Percentiles rank a stretch among this genome's conserved stretches.
Evolutionary conservation across 1,284 basidiomycete genomes (phyloP).

Genomic region (Fomitopsis pinicola): DNA sequence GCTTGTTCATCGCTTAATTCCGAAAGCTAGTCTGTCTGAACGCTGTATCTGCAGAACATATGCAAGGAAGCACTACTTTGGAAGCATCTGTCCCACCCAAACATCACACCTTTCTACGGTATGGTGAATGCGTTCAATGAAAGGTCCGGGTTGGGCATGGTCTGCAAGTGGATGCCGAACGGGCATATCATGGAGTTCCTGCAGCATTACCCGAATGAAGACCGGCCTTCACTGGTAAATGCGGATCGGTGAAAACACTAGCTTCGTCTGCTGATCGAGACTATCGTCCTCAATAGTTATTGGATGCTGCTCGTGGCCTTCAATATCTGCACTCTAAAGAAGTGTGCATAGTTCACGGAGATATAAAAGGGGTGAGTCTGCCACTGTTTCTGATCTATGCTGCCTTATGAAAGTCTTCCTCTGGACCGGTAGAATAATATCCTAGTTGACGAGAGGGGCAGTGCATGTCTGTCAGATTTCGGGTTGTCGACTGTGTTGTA

Average conservation of each 20-base stretch:
- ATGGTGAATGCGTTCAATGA: neutral
- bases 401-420: no score
- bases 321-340: neutral
- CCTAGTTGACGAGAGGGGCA: no score
- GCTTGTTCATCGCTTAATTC: neutral
- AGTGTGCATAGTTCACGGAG: neutral
- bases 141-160: neutral
- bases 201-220: neutral
- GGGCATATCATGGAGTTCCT: neutral
- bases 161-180: neutral
- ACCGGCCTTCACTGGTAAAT: neutral
- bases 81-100: neutral
- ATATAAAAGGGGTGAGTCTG: neutral
- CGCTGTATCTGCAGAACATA: neutral
- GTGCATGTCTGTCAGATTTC: no score
- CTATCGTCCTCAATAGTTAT: neutral
- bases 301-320: neutral
- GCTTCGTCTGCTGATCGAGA: neutral
- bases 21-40: no score
- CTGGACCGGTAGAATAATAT: no score
- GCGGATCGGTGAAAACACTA: neutral
- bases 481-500: no score
- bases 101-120: neutral
- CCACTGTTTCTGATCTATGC: no score
- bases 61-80: neutral